phyloP scores from a whole-genome alignment of 179 eudicot genomes.

The Spergularia azorica region DNA sequence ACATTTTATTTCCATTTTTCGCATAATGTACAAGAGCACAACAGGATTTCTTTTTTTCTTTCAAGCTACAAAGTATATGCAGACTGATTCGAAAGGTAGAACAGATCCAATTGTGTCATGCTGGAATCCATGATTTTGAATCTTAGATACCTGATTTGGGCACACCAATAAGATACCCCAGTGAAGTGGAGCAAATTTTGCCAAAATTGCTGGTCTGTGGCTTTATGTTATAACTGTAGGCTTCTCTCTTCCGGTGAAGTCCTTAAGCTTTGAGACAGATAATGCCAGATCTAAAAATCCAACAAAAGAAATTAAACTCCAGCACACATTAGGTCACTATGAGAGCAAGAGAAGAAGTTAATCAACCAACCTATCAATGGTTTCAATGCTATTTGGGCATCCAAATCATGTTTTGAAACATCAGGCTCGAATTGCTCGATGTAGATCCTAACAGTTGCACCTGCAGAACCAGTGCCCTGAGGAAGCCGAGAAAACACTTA shows the following conservation, averaged over 20 bases:
- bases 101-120: background rate
- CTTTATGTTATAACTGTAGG: constrained; percentile 92
- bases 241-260: constrained; percentile 88
- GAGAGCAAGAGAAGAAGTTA: background rate
- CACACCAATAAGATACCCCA: background rate
- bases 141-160: background rate
- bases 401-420: constrained; percentile 77
- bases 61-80: background rate
- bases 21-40: background rate
- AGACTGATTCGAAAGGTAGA: background rate
- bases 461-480: constrained; percentile 98
- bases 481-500: constrained; percentile 23
- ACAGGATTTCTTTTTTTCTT: background rate
- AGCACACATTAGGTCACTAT: background rate
- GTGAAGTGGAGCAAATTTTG: background rate
- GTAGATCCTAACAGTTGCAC: constrained; percentile 90
- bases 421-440: constrained; percentile 93
- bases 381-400: constrained; percentile 87
- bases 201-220: constrained; percentile 7
- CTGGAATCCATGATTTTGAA: background rate
- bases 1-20: background rate
- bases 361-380: constrained; percentile 78
- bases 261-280: constrained; percentile 80
- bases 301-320: constrained; percentile 21
- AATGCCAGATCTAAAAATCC: constrained; percentile 69